phyloP scores from a whole-genome alignment of 139 green algal genomes.

The Tetradesmus lagerheimii region DNA sequence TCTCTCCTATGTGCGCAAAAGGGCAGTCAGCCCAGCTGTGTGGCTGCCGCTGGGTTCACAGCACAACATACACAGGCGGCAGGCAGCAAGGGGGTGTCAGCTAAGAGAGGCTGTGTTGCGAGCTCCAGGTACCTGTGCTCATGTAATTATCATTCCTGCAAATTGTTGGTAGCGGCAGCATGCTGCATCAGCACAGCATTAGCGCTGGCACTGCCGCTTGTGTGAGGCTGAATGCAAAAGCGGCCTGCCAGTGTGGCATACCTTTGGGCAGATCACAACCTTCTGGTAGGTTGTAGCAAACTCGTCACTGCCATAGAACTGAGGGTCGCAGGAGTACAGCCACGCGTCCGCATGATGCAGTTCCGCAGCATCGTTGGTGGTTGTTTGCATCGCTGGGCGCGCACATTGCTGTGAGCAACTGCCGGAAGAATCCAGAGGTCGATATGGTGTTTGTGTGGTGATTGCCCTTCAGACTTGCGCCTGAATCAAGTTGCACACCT shows the following conservation, averaged over 20 bases:
- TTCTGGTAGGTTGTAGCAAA: background rate
- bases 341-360: background rate
- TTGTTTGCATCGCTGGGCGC: background rate
- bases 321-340: background rate
- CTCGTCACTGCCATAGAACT: background rate
- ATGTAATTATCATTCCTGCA: no score
- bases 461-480: background rate
- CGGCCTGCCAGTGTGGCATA: background rate
- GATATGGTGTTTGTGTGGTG: background rate
- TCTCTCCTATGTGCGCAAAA: slow-evolving; percentile 34
- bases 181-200: no score
- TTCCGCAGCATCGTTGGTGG: background rate
- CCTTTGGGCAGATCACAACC: background rate
- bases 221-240: no score
- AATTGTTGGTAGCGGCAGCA: no score
- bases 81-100: no score
- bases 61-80: background rate
- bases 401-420: background rate
- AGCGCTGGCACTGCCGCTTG: no score
- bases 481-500: background rate
- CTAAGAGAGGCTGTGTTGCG: no score
- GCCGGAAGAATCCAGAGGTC: background rate
- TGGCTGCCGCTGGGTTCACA: background rate
- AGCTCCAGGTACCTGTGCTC: no score
- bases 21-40: background rate